Base-by-base conservation (phyloP, 2,329 filamentous ascomycete species). In the Pyrenochaeta sp. region DNA sequence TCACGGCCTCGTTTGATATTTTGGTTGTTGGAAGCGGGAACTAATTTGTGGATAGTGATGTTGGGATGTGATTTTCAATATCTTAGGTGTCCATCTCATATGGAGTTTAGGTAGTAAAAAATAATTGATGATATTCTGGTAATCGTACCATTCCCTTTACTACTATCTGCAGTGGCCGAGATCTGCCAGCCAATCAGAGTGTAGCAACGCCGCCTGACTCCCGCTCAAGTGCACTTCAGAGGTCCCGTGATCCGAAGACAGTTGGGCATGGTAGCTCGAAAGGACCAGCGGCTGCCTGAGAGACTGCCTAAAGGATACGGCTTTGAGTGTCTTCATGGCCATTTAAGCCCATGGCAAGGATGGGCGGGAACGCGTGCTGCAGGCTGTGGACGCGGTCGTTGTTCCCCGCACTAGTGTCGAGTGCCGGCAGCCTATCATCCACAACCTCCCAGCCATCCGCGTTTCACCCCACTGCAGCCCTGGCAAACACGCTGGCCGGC, bases 391-490 rank as follows among this genome's bases (percentile, higher is more conserved):
- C 23, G 45, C 44, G 39, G 39, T 35, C 20, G 35, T 20, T 30
- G 11, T 50, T 40, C 53, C 53, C 53, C 53, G 52, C 54, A 55
- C 45, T 53, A 51, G 45, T 8, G 22, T 11, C 21, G 34, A 40
- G 23, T 19, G 34, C 45, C 23, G 39, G 55, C 19, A 42, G 39
- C 61, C 63, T 63, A 62, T 52, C 61, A 59, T 41, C 41, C 35
- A 18, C 37, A 31, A 8, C 20, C 41, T 41, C 57, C 62, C 63
- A 65, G 58, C 62, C 63, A 56, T 53, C 53, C 53, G 51, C 44
- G 63, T 66, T 66, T 66, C 61, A 66, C 57, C 48, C 50, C 54
- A 53, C 53, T 46, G 49, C 49, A 41, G 51, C 50, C 56, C 58
- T 55, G 53, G 58, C 32, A 44, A 42, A 49, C 56, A 48, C 51